Evolutionary conservation across 192 early-diverging fungal species (phyloP), one percentile per base, ranked within the genome.

Genomic region (Backusella morwellensis): DNA sequence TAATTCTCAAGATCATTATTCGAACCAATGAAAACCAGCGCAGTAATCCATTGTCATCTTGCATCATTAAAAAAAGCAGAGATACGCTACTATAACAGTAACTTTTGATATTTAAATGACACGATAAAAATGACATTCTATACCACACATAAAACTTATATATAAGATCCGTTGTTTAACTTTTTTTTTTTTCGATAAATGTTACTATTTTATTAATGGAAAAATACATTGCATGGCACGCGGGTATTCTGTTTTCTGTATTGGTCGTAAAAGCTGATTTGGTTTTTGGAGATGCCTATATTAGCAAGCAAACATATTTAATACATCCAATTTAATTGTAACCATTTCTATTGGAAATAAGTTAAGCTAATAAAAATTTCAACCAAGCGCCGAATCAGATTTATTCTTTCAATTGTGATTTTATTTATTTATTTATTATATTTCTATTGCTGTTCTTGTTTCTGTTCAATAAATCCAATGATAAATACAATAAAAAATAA

Each of bases 321-420:
- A 63, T 29, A 63, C 23, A 63, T 63, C 56, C 56, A 63, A 63
- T 63, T 63, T 63, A 63, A 63, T 14, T 23, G 56, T 63, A 63
- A 26, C 23, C 21, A 26, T 14, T 63, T 63, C 23, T 63, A 63
- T 63, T 63, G 56, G 56, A 63, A 63, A 11, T 11, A 29, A 29
- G 12, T 14, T 4, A 3, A 19, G 4, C 56, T 63, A 63, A 29
- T 8, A 23, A 14, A 29, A 63, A 14, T 63, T 63, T 63, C 26
- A 63, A 63, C 54, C 23, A 59, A 59, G 54, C 54, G 54, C n/a
- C 56, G 56, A 63, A 63, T 63, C 26, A 63, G 23, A 4, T 63
- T 50, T 50, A 50, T n/a, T 63, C 23, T 63, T 63, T 26, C 56
- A 29, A 12, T 63, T 63, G 23, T n/a, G 11, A 29, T 29, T 23